Base-by-base conservation (phyloP, 2,329 filamentous ascomycete species). In the Fusarium acutatum region DNA sequence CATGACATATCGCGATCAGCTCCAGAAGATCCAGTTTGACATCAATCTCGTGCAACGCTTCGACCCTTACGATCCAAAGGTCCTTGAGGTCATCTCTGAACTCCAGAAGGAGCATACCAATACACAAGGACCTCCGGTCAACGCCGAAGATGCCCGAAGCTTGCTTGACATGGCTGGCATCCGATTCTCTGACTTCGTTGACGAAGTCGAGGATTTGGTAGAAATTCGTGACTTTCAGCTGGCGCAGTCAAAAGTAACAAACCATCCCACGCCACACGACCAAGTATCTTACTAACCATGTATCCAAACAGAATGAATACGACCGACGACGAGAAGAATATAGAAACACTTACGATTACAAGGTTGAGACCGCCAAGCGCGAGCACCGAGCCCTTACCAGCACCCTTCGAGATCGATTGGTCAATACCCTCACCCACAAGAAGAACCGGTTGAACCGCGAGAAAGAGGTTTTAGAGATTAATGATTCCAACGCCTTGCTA, bases 21-120 rank as follows among this genome's bases (percentile, higher is more conserved):
- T 98, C 5, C 92, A 96, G 78, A 94, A 94, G 75, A 90, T 98
- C n/a, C 95, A 98, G 83, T 91, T 94, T 73, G 95, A 97, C 82
- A 95, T 95, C 83, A 94, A 90, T 66, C 88, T 97, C 50, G 94
- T 97, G 74, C 91, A 94, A 81, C 91, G 93, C 75, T 93, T 96
- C 59, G 93, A 97, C 78, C 93, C 94, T 2, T 97, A 97, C 81
- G 86, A 88, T 59, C 87, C 91, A 69, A 89, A 90, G 68, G 90
- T 94, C 54, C 87, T 97, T 52, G 92, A 94, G 71, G 89, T 93
- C 64, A 90, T 95, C 71, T 86, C 88, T 58, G 89, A 91, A 75
- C 83, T 92, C 78, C 89, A 90, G 66, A 85, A 87, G 70, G 85
- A 88, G 65, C 86, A 89, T 63, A 84, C 85, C 41, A 86, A 87